These are phyloP conservation scores for Leptodontidium sp. DNA, from an alignment of 2,329 filamentous ascomycete genomes.

Conservation along the genomic window DNA sequence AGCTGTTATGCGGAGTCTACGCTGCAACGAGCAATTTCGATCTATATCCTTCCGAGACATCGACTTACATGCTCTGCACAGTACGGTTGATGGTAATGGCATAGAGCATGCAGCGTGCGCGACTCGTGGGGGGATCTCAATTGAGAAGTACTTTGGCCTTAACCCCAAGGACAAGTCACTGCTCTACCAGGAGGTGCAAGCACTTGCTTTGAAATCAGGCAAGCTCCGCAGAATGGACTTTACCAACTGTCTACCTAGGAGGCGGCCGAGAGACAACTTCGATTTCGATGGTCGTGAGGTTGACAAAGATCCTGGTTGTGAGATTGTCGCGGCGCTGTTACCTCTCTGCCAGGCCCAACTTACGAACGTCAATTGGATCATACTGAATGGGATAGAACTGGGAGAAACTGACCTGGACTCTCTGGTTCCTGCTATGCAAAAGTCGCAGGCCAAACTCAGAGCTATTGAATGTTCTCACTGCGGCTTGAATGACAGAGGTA, in stretches of 20 bases:
- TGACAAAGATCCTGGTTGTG: constrained; percentile 68
- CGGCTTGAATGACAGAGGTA: constrained; percentile 62
- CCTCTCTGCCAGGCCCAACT: constrained; percentile 71
- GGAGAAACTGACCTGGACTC: constrained; percentile 74
- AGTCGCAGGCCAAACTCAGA: constrained; percentile 69
- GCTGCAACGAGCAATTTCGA: constrained; percentile 74
- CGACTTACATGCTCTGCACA: constrained; percentile 70
- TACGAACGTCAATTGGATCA: constrained; percentile 76
- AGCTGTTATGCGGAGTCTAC: constrained; percentile 72
- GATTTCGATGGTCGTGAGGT: constrained; percentile 56
- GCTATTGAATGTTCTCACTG: constrained; percentile 74
- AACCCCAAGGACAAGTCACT: constrained; percentile 55
- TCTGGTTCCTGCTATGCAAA: constrained; percentile 72
- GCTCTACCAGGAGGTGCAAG: constrained; percentile 73
- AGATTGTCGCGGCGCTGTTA: constrained; percentile 73
- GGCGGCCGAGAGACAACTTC: constrained; percentile 54
- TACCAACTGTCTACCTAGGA: constrained; percentile 64
- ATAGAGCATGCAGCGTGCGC: constrained; percentile 67
- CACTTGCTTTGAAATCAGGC: constrained; percentile 70
- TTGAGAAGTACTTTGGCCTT: constrained; percentile 44
- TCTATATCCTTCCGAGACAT: constrained; percentile 73
- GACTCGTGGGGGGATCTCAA: constrained; percentile 59
- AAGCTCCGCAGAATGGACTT: constrained; percentile 71
- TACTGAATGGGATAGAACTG: constrained; percentile 73
- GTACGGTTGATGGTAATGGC: constrained; percentile 65